A percentile compares a stretch with the other conserved stretches of the same genome.
These are phyloP conservation scores for Dovyalis caffra DNA, from an alignment of 345 rosid genomes.

Conservation along the genomic window DNA sequence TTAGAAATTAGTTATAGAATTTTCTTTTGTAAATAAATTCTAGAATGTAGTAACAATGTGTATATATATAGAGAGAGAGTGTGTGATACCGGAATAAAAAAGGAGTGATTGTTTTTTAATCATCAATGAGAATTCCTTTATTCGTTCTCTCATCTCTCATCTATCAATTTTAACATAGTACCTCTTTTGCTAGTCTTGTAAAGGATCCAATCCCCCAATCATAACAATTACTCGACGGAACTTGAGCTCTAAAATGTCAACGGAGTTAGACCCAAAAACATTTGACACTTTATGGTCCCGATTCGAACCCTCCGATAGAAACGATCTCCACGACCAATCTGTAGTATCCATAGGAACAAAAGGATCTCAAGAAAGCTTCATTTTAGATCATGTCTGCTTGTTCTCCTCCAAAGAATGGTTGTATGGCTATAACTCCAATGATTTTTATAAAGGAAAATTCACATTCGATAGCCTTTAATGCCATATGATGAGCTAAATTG, in stretches of 20 bases:
- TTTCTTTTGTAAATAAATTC: too few relatives aligned
- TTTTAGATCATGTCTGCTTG: slow-evolving; percentile 13
- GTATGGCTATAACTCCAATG: slow-evolving; percentile 4
- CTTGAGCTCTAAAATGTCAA: neutral
- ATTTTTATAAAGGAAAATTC: neutral
- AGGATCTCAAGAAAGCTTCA: neutral
- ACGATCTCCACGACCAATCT: slow-evolving; percentile 19
- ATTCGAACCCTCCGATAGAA: slow-evolving; percentile 9
- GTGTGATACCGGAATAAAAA: too few relatives aligned
- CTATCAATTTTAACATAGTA: too few relatives aligned
- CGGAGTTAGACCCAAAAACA: slow-evolving; percentile 9
- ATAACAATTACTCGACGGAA: slow-evolving; percentile 5
- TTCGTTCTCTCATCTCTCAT: too few relatives aligned
- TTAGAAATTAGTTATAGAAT: too few relatives aligned
- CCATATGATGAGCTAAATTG: slow-evolving; percentile 16
- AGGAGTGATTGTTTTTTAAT: too few relatives aligned
- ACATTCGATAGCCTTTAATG: neutral
- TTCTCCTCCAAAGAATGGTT: slow-evolving; percentile 25
- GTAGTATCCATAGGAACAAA: neutral
- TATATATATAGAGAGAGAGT: too few relatives aligned
- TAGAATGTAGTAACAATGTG: too few relatives aligned
- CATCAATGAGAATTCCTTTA: too few relatives aligned
- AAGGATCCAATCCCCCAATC: slow-evolving; percentile 15
- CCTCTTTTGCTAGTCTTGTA: slow-evolving; percentile 25
- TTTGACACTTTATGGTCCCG: slow-evolving; percentile 18